Evolutionary conservation across 768 basidiomycete genomes (phyloP).

Genomic region (Serendipita sp.): DNA sequence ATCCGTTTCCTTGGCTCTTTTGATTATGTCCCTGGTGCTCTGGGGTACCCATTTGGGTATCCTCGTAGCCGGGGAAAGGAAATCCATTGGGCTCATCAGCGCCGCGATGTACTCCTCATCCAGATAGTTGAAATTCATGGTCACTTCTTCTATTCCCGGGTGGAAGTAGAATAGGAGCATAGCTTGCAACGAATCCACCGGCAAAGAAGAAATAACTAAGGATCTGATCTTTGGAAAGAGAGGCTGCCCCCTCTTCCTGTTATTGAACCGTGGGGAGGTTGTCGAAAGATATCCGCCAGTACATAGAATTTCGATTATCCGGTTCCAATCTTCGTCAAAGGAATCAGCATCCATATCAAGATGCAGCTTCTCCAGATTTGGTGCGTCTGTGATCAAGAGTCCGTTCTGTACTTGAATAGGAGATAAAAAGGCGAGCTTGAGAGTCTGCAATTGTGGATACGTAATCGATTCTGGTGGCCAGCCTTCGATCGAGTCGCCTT

Average conservation of each 20-base stretch:
- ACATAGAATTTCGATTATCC: conserved; percentile 18
- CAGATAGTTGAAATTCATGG: not conserved
- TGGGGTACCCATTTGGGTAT: not conserved
- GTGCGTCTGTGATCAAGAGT: conserved; percentile 20
- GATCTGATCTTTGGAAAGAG: not conserved
- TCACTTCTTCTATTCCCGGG: not conserved
- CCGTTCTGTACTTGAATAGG: conserved; percentile 20
- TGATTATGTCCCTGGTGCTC: not conserved
- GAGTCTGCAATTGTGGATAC: conserved; percentile 16
- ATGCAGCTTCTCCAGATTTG: conserved; percentile 22
- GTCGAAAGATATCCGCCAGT: conserved; percentile 3
- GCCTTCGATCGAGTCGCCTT: conserved; percentile 8
- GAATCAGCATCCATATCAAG: conserved; percentile 48
- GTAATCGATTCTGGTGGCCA: conserved; percentile 11
- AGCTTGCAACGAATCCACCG: not conserved
- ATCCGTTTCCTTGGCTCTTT: not conserved
- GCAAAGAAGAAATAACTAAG: not conserved
- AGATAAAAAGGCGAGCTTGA: conserved; percentile 20
- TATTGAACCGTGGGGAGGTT: conserved; percentile 22
- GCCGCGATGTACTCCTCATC: not conserved
- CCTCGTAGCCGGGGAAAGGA: not conserved
- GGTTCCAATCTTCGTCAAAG: conserved; percentile 12
- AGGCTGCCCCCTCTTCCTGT: not conserved
- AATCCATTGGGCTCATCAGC: not conserved
- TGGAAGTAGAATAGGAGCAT: not conserved